Percentiles rank a stretch among this genome's conserved stretches.
These are phyloP conservation scores for Aspergillus eucalypticola DNA, from an alignment of 2,329 filamentous ascomycete genomes.

Conservation along the genomic window DNA sequence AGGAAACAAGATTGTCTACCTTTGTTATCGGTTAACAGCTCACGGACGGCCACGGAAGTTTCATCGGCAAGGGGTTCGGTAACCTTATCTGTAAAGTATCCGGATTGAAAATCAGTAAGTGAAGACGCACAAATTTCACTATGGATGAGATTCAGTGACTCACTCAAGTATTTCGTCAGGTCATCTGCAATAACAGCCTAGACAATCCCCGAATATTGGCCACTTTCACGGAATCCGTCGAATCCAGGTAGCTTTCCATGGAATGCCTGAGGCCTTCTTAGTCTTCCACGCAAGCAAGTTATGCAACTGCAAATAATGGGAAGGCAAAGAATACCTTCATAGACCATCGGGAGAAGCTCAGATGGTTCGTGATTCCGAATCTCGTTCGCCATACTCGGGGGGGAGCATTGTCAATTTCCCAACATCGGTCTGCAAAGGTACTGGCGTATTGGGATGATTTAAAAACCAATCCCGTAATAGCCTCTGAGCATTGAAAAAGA, in stretches of 20 bases:
- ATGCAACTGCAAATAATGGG: accelerated
- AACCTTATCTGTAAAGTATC: neutral
- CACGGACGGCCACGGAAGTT: neutral
- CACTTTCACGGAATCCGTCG: neutral
- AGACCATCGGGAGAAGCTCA: neutral
- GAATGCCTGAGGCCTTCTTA: neutral
- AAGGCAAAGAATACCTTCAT: neutral
- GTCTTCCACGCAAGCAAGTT: neutral
- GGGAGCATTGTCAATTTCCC: neutral
- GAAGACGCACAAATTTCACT: too few species aligned
- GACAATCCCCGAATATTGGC: neutral
- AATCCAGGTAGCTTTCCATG: neutral
- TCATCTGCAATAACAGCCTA: neutral
- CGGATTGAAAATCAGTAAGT: too few species aligned
- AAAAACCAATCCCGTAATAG: neutral
- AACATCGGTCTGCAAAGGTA: neutral
- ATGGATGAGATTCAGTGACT: neutral
- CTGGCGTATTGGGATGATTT: neutral
- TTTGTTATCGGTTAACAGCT: neutral
- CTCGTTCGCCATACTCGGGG: neutral
- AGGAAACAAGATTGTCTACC: neutral
- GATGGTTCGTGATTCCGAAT: neutral
- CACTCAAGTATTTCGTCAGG: neutral
- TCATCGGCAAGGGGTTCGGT: neutral
- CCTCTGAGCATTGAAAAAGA: neutral